These are phyloP conservation scores for Ochetophila trinervis DNA, from an alignment of 306 rosid species.

Conservation along the genomic window DNA sequence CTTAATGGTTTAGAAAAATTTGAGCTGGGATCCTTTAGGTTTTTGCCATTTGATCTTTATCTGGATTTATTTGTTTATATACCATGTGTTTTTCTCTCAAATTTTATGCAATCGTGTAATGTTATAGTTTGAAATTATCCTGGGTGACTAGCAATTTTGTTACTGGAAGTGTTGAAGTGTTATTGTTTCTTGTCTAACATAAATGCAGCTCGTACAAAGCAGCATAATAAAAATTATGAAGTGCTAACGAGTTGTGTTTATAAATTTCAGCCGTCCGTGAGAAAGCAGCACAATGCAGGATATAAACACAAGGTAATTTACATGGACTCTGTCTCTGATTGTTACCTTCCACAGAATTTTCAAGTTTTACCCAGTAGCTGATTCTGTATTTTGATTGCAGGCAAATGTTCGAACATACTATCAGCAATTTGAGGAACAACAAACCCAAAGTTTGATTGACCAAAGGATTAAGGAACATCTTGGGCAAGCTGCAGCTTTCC, in stretches of 20 bases:
- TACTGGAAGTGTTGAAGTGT: too few species aligned
- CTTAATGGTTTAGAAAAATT: neutral
- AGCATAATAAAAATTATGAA: neutral
- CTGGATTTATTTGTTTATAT: neutral
- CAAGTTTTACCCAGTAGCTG: neutral
- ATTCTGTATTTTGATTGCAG: conserved; percentile 30
- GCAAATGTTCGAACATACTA: conserved; percentile 87
- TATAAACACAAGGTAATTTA: conserved; percentile 85
- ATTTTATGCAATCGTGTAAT: neutral
- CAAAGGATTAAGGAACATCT: conserved; percentile 97
- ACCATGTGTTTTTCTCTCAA: neutral
- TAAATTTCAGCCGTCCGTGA: conserved; percentile 81
- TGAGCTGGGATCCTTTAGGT: neutral
- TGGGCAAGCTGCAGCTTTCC: conserved; percentile 87
- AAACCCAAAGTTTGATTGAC: conserved; percentile 89
- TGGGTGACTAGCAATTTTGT: too few species aligned
- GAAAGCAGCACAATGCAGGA: conserved; percentile 98
- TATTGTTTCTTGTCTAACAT: too few species aligned
- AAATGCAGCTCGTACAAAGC: too few species aligned
- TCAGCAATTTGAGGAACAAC: conserved; percentile 96
- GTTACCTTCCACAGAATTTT: neutral
- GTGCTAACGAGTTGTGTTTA: conserved; percentile 16
- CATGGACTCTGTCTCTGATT: neutral
- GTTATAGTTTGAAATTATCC: too few species aligned
- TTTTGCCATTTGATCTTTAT: neutral